These are phyloP conservation scores for Trichoderma atrobrunneum DNA, from an alignment of 2,329 filamentous ascomycete genomes.

Conservation along the genomic window DNA sequence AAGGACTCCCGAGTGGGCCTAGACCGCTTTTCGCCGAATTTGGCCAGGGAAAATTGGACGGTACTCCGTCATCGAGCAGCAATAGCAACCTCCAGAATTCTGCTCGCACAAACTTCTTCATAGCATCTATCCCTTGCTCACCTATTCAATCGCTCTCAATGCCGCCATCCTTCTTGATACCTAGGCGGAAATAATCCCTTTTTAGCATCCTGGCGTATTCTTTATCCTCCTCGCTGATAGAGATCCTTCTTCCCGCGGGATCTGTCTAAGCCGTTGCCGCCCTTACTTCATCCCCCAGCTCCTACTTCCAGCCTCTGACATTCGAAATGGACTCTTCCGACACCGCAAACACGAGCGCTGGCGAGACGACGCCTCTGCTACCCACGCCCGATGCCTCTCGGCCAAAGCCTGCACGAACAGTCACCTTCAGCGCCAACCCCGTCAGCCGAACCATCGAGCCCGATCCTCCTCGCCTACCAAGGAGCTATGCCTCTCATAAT, in stretches of 20 bases:
- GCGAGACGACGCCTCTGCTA: constrained; percentile 18
- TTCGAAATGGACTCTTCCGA: constrained; percentile 12
- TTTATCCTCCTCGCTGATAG: background rate
- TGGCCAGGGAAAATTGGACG: constrained; percentile 10
- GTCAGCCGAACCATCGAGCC: constrained; percentile 60
- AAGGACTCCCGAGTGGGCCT: background rate
- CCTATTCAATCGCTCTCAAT: constrained; percentile 3
- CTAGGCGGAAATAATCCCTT: background rate
- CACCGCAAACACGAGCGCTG: background rate
- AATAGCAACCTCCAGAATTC: background rate
- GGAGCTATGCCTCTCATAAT: constrained; percentile 26
- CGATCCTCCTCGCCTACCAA: constrained; percentile 31
- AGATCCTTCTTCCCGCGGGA: background rate
- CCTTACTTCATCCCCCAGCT: background rate
- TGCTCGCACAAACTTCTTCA: constrained; percentile 1
- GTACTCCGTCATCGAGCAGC: constrained; percentile 17
- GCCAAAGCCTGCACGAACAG: constrained; percentile 49
- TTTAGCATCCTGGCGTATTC: background rate
- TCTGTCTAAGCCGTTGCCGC: background rate
- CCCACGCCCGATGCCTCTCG: constrained; percentile 4
- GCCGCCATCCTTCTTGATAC: background rate
- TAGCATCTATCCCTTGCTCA: background rate
- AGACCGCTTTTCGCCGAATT: constrained; percentile 3
- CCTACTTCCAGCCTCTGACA: background rate
- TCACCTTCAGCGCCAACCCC: constrained; percentile 74